Evolutionary conservation across 495 filamentous ascomycete species (phyloP), one percentile per base, ranked within the genome.

Genomic region (Talaromyces thailandensis): DNA sequence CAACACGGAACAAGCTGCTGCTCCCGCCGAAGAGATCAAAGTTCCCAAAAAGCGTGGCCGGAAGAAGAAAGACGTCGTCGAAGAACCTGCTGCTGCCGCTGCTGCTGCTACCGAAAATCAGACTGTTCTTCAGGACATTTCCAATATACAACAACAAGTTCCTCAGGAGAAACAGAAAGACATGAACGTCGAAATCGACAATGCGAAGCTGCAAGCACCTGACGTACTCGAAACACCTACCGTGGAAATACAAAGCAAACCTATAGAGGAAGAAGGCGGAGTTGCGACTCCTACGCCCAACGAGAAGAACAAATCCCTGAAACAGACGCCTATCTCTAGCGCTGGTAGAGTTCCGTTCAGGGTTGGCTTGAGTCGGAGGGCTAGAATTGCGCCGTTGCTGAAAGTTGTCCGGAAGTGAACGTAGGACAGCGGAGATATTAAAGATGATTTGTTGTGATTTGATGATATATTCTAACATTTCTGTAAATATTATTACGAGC

Each of bases 211-310:
- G 4, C 28, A 18, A 12, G 29, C 9, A 43, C 18, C 29, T 16
- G 8, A 45, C 5, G 21, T 25, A 31, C 6, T 29, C 26, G 31
- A 59, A 6, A 32, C 37, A 24, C 18, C 51, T 3, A 28, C 18
- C 64, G 89, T 98, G 75, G 97, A 97, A 81, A 97, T 93, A 0
- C 96, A 98, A 65, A 93, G 24, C 35, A 40, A 40, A 4, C 35
- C 35, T 1, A 40, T 4, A 40, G 25, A 31, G 52, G 57, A 68
- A 65, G 74, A 69, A n/a, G 66, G n/a, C n/a, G n/a, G 64, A 4
- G 62, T 61, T 3, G 69, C 69, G 18, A 23, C 59, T 23, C 61
- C 59, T 29, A 18, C 51, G 2, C 24, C 58, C 3, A 7, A 43
- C 28, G 26, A 32, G n/a, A 65, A 31, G 67, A 62, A 60, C 31